Base-by-base conservation (phyloP, 495 filamentous ascomycete genomes). In the Aspergillus wentii region DNA sequence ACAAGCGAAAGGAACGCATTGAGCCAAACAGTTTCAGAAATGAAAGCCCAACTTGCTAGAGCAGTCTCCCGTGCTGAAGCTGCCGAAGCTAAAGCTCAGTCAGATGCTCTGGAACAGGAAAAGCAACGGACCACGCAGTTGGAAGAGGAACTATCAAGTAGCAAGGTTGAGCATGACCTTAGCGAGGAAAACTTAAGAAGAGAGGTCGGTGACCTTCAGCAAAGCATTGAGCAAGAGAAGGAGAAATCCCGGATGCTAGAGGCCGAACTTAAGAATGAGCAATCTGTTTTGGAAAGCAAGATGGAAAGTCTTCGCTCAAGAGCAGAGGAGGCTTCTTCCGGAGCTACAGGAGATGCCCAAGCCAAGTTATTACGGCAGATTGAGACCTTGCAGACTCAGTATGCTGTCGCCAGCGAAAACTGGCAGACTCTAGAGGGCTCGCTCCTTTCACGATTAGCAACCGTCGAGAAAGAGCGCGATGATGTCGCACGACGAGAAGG, bases 341-440 rank as follows among this genome's bases (percentile, higher is more conserved):
- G 88, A 14, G 74, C 78, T 27, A 75, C 75, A 5, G 84, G 88
- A 5, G 89, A 97, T 54, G 80, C 86, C 0, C 88, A 94, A 48
- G 87, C 83, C 16, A 95, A 96, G 56, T 71, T 99, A 16, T 68
- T 96, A 15, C 79, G 94, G 30, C 94, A 97, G 61, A 80, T 97
- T 19, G 94, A 99, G 69, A 96, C 87, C 2, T 64, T 99, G 33
- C 94, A 97, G 62, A 91, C 85, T 4, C 94, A 99, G 60, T 94
- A 99, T 59, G 82, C 88, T 0, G 79, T 88, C 34, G 92, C 94
- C 2, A 91, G 86, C 43, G 89, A 94, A 49, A 99, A 97, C 56
- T 99, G 94, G 94, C 89, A 96, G 43, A 86, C 88, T 0, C 85
- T 97, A 31, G 91, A 99, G 48, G 76, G 85, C 9, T 89, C 85